Percentiles rank a stretch among this genome's conserved stretches.
Evolutionary conservation across 2,329 filamentous ascomycete species (phyloP).

Genomic region (Ophiostoma australiae): DNA sequence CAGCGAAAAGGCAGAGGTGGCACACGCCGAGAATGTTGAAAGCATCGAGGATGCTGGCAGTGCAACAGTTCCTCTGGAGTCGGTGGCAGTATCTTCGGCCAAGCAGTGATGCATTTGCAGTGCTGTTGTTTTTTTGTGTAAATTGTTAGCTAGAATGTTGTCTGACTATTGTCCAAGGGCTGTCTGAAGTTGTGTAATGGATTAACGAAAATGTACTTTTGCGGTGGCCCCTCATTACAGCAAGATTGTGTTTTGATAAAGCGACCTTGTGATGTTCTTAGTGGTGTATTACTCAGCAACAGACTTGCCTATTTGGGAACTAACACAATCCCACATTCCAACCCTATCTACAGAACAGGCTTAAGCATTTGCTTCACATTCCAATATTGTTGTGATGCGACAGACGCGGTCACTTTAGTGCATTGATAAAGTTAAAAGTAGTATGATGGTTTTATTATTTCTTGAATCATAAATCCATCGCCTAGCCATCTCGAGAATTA

Average conservation of each 20-base stretch:
- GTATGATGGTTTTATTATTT: not conserved
- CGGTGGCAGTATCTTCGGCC: not conserved
- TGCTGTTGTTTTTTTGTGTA: not conserved
- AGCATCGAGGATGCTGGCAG: not conserved
- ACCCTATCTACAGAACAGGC: not conserved
- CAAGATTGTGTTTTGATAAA: no score
- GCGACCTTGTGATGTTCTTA: not conserved
- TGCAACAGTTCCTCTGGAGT: not conserved
- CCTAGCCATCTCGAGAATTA: conserved; percentile 17
- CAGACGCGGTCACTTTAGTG: not conserved
- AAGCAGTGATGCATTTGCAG: not conserved
- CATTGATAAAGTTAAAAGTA: not conserved
- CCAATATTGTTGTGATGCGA: not conserved
- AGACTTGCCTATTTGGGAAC: not conserved
- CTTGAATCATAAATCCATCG: conserved; percentile 12
- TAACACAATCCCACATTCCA: conserved; percentile 10
- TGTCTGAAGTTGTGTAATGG: no score
- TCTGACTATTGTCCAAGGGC: no score
- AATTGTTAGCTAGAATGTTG: not conserved
- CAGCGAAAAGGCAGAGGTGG: conserved; percentile 10
- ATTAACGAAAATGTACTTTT: no score
- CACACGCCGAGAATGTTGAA: not conserved
- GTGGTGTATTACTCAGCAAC: not conserved
- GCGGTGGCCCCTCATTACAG: no score
- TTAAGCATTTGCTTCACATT: not conserved